phyloP scores from a whole-genome alignment of 331 rosid genomes.

The Prunus yedoensis region DNA sequence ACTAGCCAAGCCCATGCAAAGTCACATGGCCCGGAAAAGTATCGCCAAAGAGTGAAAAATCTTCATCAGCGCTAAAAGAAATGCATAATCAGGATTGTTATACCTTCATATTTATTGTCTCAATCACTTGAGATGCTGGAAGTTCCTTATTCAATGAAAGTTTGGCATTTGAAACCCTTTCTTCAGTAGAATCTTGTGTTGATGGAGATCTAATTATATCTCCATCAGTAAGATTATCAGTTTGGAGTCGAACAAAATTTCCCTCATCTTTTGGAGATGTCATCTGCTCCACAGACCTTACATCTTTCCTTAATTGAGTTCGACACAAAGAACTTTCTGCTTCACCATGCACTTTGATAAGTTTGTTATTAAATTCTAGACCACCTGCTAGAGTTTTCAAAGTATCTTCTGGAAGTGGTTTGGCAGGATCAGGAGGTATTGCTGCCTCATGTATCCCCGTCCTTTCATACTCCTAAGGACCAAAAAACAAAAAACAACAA shows the following conservation, averaged over 20 bases:
- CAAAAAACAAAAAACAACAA: slow-evolving; percentile 15
- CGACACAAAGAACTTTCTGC: slow-evolving; percentile 35
- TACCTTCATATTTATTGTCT: slow-evolving; percentile 50
- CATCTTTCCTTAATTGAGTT: slow-evolving; percentile 47
- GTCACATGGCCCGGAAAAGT: background rate
- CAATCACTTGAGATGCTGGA: slow-evolving; percentile 37
- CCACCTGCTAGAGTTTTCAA: slow-evolving; percentile 57
- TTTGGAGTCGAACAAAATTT: slow-evolving; percentile 24
- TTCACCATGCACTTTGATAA: slow-evolving; percentile 46
- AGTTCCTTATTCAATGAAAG: slow-evolving; percentile 35
- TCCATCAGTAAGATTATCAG: slow-evolving; percentile 22
- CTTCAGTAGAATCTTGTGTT: slow-evolving; percentile 46
- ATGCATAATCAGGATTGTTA: slow-evolving; percentile 3
- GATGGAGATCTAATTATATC: slow-evolving; percentile 48
- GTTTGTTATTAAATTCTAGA: slow-evolving; percentile 47
- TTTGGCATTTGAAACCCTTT: slow-evolving; percentile 22
- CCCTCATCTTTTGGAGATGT: slow-evolving; percentile 33
- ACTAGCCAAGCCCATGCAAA: background rate
- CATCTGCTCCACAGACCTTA: slow-evolving; percentile 33
- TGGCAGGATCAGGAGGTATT: slow-evolving; percentile 54
- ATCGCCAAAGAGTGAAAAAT: background rate
- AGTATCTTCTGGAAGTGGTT: slow-evolving; percentile 68
- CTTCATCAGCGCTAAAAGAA: too few species aligned
- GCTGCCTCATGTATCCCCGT: slow-evolving; percentile 53
- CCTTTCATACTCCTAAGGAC: slow-evolving; percentile 57